phyloP scores from a whole-genome alignment of 768 basidiomycete genomes.

The Psilocybe cyanescens region DNA sequence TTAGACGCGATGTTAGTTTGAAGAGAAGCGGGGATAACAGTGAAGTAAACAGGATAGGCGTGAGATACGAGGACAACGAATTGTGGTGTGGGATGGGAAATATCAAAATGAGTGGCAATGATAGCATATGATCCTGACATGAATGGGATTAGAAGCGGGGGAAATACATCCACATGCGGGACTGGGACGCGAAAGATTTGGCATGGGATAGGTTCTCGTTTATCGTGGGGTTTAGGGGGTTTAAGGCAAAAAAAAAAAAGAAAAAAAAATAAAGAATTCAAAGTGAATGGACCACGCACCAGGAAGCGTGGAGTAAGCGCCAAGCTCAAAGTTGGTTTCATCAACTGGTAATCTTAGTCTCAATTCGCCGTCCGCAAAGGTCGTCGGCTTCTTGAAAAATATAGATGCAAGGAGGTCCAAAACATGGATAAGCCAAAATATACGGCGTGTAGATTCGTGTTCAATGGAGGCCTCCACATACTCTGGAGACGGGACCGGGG shows the following conservation, averaged over 20 bases:
- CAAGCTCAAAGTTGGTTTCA: constrained; percentile 81
- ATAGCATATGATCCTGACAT: constrained; percentile 23
- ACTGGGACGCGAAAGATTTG: constrained; percentile 19
- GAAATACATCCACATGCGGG: constrained; percentile 22
- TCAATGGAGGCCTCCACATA: constrained; percentile 67
- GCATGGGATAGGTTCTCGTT: constrained; percentile 19
- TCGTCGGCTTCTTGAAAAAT: constrained; percentile 48
- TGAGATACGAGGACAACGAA: constrained; percentile 18
- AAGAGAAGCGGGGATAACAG: constrained; percentile 17
- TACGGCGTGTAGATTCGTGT: constrained; percentile 78
- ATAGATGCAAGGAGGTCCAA: constrained; percentile 55
- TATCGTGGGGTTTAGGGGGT: constrained; percentile 19
- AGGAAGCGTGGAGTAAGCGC: constrained; percentile 57
- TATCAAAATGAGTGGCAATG: constrained; percentile 24
- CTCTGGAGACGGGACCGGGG: constrained; percentile 60
- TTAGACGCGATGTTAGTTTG: constrained; percentile 16
- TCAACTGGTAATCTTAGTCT: constrained; percentile 76
- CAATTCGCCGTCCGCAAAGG: constrained; percentile 48
- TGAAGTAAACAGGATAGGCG: constrained; percentile 22
- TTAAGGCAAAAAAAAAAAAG: constrained; percentile 15
- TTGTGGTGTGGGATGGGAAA: constrained; percentile 25
- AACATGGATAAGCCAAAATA: constrained; percentile 79
- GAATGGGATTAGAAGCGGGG: constrained; percentile 22
- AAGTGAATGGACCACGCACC: constrained; percentile 37
- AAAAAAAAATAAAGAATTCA: constrained; percentile 12